Base-by-base conservation (phyloP, 306 rosid genomes). In the Coriaria nepalensis region DNA sequence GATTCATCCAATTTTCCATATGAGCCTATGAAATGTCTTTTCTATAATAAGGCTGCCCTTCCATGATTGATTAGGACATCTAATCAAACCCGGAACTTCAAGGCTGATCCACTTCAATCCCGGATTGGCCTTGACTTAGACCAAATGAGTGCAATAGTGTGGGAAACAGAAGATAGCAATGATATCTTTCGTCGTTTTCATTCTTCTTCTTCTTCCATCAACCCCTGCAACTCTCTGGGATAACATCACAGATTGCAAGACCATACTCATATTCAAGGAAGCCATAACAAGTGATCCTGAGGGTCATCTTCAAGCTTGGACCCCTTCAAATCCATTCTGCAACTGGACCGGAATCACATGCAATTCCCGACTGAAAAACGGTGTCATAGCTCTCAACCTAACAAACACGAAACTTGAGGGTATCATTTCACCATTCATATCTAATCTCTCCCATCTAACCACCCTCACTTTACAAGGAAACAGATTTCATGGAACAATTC, bases 321-420 rank as follows among this genome's bases (percentile, higher is more conserved):
- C 43, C n/a, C n/a, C 10, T 37, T 57, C 33, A 33, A 64, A 56
- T 57, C 69, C 63, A 39, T 50, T 64, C 37, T 64, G 63, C 63
- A 64, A 64, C 63, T 64, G 69, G 69, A 64, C 69, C 35, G 69
- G 69, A 35, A 33, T 64, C 5, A 33, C 69, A 4, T 49, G 69
- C 53, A 63, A 64, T 32, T 8, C 11, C 6, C 35, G 13, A 6
- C 37, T 56, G 13, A 10, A 10, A 13, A 13, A 56, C 13, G 53
- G 58, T 35, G 58, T 64, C 10, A 48, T 33, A 6, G 59, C 47
- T 38, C 59, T 64, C 37, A 53, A 57, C 10, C 63, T 64, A 36
- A 7, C 13, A 37, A 52, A 64, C 52, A 50, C 43, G 63, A 13
- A 6, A 3, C 45, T 64, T 47, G 49, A 50, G 33, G 63, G 69